Base-by-base conservation (phyloP, 2,329 filamentous ascomycete species). In the Neonectria coccinea region DNA sequence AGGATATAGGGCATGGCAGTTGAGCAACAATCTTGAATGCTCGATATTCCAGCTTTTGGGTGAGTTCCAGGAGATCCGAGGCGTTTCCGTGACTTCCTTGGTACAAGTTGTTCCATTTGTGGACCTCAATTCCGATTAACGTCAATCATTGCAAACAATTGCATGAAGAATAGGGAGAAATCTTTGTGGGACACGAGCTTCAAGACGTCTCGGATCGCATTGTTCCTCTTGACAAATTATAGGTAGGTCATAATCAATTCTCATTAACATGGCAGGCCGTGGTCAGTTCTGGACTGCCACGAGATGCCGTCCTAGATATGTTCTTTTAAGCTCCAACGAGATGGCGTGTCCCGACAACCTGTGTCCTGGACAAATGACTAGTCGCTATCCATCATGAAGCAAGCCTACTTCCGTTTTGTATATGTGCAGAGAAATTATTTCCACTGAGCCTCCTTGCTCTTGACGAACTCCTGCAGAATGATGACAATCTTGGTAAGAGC, bases 401-500 rank as follows among this genome's bases (percentile, higher is more conserved):
- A 42, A 54, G 42, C 36, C 59, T 51, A 45, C 56, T 65, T 22
- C 47, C 27, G 18, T 22, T 39, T 22, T 39, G 33, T 56, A 52
- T 39, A 22, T 51, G 16, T n/a, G 59, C 36, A 60, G 56, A 54
- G n/a, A 39, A 52, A 20, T 20, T 44, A 71, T 76, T 83, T 87
- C 84, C 84, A 88, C 81, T 88, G 87, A 65, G 84, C 84, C 67
- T 88, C 86, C 79, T 85, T 86, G 79, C 77, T 83, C 47, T 78
- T 78, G 62, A 87, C 76, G 79, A 89, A 89, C 2, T 75, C 82
- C 79, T 88, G 88, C 76, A 98, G 81, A 73, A 97, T 94, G n/a
- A 73, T 82, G 53, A 97, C 90, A 72, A 91, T 86, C 79, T 90
- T 89, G 82, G 96, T 90, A 73, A 98, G 83, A 9, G 91, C 88